Percentiles rank a stretch among this genome's conserved stretches.
Evolutionary conservation across 495 filamentous ascomycete species (phyloP).

Genomic region (Neurospora sp.): DNA sequence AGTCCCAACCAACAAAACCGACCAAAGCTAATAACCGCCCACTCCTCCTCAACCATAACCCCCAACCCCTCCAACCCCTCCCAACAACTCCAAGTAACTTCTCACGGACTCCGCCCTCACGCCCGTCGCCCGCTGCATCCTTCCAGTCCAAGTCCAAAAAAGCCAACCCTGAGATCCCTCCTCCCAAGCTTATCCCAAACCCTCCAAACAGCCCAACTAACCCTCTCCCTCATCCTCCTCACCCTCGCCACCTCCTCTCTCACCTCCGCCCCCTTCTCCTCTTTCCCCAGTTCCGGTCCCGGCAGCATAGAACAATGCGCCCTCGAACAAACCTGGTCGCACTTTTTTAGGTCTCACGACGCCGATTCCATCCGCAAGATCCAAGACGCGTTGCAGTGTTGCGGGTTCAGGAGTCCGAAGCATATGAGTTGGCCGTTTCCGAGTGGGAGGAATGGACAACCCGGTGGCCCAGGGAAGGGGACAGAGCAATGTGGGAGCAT

Average conservation of each 20-base stretch:
- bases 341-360: slow-evolving; percentile 39
- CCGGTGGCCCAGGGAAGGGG: background rate
- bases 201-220: slow-evolving; percentile 29
- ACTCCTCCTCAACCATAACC: slow-evolving; percentile 16
- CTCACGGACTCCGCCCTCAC: slow-evolving; percentile 21
- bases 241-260: slow-evolving; percentile 45
- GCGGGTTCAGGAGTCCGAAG: slow-evolving; percentile 44
- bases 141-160: background rate
- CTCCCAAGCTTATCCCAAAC: slow-evolving; percentile 25
- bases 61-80: slow-evolving; percentile 26
- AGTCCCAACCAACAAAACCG: background rate
- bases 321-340: slow-evolving; percentile 44
- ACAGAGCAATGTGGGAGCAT: background rate
- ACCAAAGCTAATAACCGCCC: background rate
- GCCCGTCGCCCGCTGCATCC: slow-evolving; percentile 29
- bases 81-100: slow-evolving; percentile 30
- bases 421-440: slow-evolving; percentile 56
- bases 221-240: slow-evolving; percentile 27
- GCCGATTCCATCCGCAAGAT: slow-evolving; percentile 43
- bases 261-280: slow-evolving; percentile 30
- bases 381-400: slow-evolving; percentile 56
- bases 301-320: background rate
- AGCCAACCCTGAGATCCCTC: slow-evolving; percentile 11
- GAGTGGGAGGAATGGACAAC: background rate
- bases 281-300: background rate